These are phyloP conservation scores for Crithidia mellificae DNA, from an alignment of 208 protist genomes.

Conservation along the genomic window DNA sequence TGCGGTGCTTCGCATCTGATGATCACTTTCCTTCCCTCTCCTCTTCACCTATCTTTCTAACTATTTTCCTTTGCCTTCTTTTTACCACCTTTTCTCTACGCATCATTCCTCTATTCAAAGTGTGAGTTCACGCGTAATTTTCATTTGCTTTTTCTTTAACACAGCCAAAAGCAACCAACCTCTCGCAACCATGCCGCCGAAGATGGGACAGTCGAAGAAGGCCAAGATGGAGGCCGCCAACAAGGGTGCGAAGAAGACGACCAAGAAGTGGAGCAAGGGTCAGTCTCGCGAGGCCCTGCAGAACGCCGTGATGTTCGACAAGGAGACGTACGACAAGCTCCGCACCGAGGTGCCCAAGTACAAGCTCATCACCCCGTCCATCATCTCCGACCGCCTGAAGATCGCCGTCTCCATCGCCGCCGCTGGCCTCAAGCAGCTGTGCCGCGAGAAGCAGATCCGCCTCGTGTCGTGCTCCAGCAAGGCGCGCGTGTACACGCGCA, in stretches of 20 bases:
- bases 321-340: constrained; percentile 85
- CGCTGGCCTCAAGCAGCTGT: constrained; percentile 86
- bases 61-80: neutral
- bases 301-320: constrained; percentile 93
- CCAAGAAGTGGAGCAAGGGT: constrained; percentile 94
- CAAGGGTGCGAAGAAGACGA: constrained; percentile 83
- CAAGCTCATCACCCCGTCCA: constrained; percentile 90
- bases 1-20: too few species aligned
- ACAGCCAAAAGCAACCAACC: constrained; percentile 7
- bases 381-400: constrained; percentile 91
- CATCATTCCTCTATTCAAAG: neutral
- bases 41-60: constrained; percentile 21
- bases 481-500: constrained; percentile 80
- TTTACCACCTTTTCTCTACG: neutral
- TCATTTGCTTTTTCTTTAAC: neutral
- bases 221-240: constrained; percentile 69
- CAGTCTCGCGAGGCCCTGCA: constrained; percentile 88
- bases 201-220: constrained; percentile 72
- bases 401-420: constrained; percentile 84
- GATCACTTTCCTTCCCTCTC: too few species aligned
- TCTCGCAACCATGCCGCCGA: constrained; percentile 55
- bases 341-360: constrained; percentile 90
- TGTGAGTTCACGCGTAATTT: constrained; percentile 37
- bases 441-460: constrained; percentile 79
- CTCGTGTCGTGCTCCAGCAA: constrained; percentile 82